Base-by-base conservation (phyloP, 2,329 filamentous ascomycete species). In the Aaosphaeria arxii region DNA sequence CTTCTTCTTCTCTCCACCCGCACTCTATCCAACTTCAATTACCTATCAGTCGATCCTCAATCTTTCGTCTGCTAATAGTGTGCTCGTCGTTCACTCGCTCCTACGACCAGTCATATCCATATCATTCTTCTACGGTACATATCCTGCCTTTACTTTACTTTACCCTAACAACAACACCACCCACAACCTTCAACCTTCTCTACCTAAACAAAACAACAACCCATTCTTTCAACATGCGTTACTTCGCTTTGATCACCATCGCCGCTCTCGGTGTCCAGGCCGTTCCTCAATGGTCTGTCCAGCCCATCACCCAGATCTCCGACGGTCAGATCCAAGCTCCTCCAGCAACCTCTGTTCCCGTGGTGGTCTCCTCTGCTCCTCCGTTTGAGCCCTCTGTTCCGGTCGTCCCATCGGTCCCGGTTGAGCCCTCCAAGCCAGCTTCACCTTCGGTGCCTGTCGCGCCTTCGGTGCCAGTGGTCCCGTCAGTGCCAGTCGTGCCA, bases 241-340 rank as follows among this genome's bases (percentile, higher is more conserved):
- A n/a, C 46, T n/a, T 44, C 43, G 30, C 45, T 36, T 31, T 50
- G 38, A 39, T 42, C 28, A 42, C 32, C 44, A 13, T 51, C 42
- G 45, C 43, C 28, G 43, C 40, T 30, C 17, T 39, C 36, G 39
- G 17, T 39, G 39, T 33, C 40, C 11, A 30, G 11, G 43, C 43
- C 43, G n/a, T 40, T 13, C 44, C 48, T 13, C 29, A 45, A 24
- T 7, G n/a, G 33, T 40, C 46, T 5, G 40, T 48, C 42, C 53
- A 62, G 48, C 59, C 64, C 51, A 69, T 70, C 61, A 59, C 63
- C 45, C 66, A 70, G 62, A 70, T 70, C 56, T 55, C 53, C 47
- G 67, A 70, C 48, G 67, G 67, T 42, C 67, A 70, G 63, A 66
- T 69, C 53, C 67, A 70, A 59, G 67, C 49, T 36, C 54, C 54